A percentile compares a stretch with the other conserved stretches of the same genome.
phyloP scores from a whole-genome alignment of 129 eudicot species.

The Sambucus nigra region DNA sequence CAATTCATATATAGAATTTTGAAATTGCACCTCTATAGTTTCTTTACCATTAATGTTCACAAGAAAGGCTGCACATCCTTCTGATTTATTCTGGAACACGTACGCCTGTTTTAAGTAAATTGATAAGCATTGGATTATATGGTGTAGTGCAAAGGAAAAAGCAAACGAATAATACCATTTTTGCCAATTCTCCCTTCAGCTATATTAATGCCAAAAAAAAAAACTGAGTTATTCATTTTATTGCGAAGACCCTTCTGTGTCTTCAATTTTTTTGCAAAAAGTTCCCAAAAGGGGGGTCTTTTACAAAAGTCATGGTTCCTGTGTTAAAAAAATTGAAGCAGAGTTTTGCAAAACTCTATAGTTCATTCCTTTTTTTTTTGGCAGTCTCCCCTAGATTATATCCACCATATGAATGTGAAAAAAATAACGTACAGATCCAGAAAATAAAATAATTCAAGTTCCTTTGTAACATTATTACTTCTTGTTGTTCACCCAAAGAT shows the following conservation, averaged over 20 bases:
- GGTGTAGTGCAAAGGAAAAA: background rate
- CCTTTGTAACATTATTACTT: constrained; percentile 24
- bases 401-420: background rate
- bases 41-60: constrained; percentile 28
- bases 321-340: no score
- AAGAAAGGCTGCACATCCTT: constrained; percentile 70
- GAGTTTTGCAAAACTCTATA: no score
- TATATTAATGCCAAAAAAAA: no score
- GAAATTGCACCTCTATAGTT: constrained; percentile 30
- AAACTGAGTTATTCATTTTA: no score
- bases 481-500: constrained; percentile 38
- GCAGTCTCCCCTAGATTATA: no score
- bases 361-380: no score
- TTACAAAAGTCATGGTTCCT: no score
- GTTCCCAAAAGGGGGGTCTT: no score
- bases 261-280: no score
- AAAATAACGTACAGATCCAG: no score
- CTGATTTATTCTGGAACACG: constrained; percentile 30
- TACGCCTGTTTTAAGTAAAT: constrained; percentile 39
- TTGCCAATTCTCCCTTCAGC: no score
- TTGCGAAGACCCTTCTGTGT: no score
- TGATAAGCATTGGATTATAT: background rate
- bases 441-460: background rate
- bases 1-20: constrained; percentile 30
- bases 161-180: background rate